Conservation (phyloP, 805 yeast genomes). For the Alloascoidea hylecoeti region DNA sequence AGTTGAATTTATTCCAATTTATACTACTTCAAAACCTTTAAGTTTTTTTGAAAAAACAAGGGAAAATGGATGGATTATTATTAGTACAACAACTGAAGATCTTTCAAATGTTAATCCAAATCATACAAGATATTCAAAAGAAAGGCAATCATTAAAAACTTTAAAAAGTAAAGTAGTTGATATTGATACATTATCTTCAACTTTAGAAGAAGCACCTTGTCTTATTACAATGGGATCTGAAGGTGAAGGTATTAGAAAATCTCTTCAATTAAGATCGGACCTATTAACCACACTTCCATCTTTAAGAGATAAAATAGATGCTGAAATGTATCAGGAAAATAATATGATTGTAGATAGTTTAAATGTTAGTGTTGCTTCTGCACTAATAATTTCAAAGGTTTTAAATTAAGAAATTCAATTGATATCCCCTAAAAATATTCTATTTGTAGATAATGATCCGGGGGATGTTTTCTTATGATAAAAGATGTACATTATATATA, state of each 20-base stretch:
- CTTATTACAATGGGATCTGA: slow-evolving; percentile 76
- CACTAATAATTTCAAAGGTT: slow-evolving; percentile 31
- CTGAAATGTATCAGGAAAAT: slow-evolving; percentile 6
- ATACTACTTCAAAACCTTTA: slow-evolving; percentile 41
- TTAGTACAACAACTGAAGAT: slow-evolving; percentile 34
- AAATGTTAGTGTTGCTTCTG: slow-evolving; percentile 86
- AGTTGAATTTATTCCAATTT: slow-evolving; percentile 55
- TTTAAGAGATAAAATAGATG: slow-evolving; percentile 6
- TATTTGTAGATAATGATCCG: too few relatives aligned
- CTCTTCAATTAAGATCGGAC: slow-evolving; percentile 26
- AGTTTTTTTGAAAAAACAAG: slow-evolving; percentile 42
- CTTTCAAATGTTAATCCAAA: too few relatives aligned
- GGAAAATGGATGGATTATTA: slow-evolving; percentile 54
- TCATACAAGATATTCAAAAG: slow-evolving; percentile 15
- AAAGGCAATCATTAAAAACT: slow-evolving; percentile 7
- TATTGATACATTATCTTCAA: slow-evolving; percentile 25
- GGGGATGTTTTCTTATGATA: too few relatives aligned
- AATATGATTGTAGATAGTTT: slow-evolving; percentile 47
- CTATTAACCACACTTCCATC: slow-evolving; percentile 13
- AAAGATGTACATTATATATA: too few relatives aligned
- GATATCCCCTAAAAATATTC: too few relatives aligned
- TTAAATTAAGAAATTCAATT: too few relatives aligned
- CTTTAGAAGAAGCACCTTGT: slow-evolving; percentile 39
- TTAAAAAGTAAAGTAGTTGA: slow-evolving; percentile 22
- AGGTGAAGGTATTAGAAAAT: slow-evolving; percentile 68